phyloP scores from a whole-genome alignment of 257 asterid species.

The Solanum okadae region DNA sequence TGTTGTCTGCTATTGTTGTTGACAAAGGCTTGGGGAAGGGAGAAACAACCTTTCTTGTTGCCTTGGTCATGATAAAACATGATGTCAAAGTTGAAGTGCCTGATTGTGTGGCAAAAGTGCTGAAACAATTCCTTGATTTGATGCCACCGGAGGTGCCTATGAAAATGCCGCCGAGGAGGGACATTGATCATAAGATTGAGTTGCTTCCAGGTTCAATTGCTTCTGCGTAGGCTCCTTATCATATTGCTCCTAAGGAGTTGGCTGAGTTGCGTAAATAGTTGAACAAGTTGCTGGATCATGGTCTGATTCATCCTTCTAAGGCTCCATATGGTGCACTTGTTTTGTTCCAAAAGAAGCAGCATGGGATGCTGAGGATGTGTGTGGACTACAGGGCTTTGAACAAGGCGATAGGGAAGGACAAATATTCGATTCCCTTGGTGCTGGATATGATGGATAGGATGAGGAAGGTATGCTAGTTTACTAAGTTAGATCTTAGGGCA shows the following conservation, averaged over 20 bases:
- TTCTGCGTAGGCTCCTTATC: too few species aligned
- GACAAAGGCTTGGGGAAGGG: neutral
- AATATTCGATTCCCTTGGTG: neutral
- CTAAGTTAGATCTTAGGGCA: neutral
- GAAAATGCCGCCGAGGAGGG: neutral
- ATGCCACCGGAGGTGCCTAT: neutral
- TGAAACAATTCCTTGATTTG: neutral
- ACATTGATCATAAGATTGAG: neutral
- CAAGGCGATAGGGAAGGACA: neutral
- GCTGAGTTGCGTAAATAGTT: neutral
- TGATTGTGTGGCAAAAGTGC: neutral
- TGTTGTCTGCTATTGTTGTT: neutral
- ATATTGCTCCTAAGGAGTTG: neutral
- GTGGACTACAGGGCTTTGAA: neutral
- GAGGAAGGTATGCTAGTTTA: neutral
- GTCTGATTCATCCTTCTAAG: neutral
- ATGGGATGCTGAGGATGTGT: neutral
- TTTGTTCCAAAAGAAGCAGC: neutral
- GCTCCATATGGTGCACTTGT: neutral
- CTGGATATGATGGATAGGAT: neutral
- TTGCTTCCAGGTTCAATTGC: neutral
- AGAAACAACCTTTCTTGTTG: neutral
- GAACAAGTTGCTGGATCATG: neutral
- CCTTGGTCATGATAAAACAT: neutral
- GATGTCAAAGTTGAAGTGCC: neutral